Percentiles rank a stretch among this genome's conserved stretches.
Conservation (phyloP, 345 rosid species). For the Dimocarpus longan region DNA sequence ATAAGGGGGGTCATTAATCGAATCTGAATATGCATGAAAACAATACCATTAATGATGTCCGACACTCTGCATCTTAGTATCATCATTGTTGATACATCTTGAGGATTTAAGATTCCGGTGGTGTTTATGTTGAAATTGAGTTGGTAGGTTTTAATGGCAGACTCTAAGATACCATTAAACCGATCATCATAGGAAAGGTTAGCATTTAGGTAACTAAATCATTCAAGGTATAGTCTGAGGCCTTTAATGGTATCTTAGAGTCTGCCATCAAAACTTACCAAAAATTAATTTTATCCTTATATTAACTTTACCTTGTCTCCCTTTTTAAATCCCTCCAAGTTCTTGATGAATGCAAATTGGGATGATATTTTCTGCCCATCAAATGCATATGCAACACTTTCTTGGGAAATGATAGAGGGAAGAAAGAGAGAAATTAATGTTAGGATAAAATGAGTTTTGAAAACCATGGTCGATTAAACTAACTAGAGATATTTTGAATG, state of each 20-base stretch:
- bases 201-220: background rate
- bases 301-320: too few species aligned
- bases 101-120: constrained; percentile 15
- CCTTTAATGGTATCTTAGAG: too few species aligned
- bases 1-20: too few species aligned
- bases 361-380: background rate
- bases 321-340: background rate
- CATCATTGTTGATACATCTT: constrained; percentile 15
- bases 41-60: constrained; percentile 10
- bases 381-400: background rate
- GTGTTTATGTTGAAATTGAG: background rate
- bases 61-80: constrained; percentile 29
- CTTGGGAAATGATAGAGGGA: background rate
- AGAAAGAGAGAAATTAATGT: background rate
- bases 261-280: too few species aligned
- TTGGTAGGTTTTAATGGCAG: constrained; percentile 25
- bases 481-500: background rate
- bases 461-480: background rate
- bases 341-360: background rate
- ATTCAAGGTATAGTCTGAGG: background rate
- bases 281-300: too few species aligned
- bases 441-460: background rate
- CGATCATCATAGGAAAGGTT: background rate
- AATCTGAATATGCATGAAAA: too few species aligned
- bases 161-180: constrained; percentile 7